A percentile compares a stretch with the other conserved stretches of the same genome.
Evolutionary conservation across 495 filamentous ascomycete species (phyloP).

Genomic region (Aspergillus kassunensis): DNA sequence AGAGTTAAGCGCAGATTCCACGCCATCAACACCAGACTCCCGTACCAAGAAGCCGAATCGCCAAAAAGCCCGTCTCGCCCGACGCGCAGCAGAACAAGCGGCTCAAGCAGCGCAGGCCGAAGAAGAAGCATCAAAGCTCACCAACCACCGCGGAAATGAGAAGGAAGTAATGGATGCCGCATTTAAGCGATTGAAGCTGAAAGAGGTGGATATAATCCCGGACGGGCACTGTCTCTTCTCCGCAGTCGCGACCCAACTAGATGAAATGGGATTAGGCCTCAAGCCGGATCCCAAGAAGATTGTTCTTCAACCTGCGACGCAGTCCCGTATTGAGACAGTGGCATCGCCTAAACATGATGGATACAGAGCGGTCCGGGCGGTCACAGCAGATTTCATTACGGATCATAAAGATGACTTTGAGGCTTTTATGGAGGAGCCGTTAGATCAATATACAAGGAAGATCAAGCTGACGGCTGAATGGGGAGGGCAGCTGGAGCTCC

Average conservation of each 20-base stretch:
- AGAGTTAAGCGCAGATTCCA: constrained; percentile 1
- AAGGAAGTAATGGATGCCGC: constrained; percentile 60
- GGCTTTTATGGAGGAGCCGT: constrained; percentile 76
- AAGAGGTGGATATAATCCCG: constrained; percentile 75
- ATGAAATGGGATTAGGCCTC: constrained; percentile 39
- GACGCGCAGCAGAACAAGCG: constrained; percentile 78
- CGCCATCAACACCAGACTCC: constrained; percentile 11
- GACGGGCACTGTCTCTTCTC: constrained; percentile 97
- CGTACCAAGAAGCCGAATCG: constrained; percentile 74
- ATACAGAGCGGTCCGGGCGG: constrained; percentile 45
- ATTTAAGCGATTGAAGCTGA: constrained; percentile 58
- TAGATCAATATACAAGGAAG: constrained; percentile 68
- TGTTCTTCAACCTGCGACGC: constrained; percentile 31
- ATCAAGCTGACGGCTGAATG: constrained; percentile 90
- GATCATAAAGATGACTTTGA: constrained; percentile 58
- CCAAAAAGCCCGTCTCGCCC: constrained; percentile 84
- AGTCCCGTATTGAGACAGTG: constrained; percentile 42
- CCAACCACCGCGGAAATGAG: constrained; percentile 71
- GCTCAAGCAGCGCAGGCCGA: constrained; percentile 62
- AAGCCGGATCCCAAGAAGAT: constrained; percentile 43
- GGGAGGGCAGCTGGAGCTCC: constrained; percentile 88
- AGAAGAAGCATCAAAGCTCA: constrained; percentile 68
- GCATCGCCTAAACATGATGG: constrained; percentile 40
- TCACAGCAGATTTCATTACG: constrained; percentile 53
- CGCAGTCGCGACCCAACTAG: constrained; percentile 81